Evolutionary conservation across 371 early-diverging fungal species (phyloP).

Genomic region (Mucor velutinosus): DNA sequence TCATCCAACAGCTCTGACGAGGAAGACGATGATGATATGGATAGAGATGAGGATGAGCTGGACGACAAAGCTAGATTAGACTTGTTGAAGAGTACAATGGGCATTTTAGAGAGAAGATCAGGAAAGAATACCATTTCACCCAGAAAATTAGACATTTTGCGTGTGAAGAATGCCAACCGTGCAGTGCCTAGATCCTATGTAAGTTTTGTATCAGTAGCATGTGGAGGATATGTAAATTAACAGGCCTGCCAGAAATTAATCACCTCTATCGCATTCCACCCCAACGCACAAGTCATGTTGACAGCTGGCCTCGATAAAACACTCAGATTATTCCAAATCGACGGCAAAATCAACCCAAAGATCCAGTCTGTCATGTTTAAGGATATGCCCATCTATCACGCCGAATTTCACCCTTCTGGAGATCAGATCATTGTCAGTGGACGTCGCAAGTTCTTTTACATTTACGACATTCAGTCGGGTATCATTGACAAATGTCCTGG

Average conservation of each 20-base stretch:
- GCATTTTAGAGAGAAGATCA: conserved; percentile 50
- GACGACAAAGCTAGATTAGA: conserved; percentile 47
- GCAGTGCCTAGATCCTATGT: conserved; percentile 24
- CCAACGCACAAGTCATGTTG: conserved; percentile 84
- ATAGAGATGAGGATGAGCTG: conserved; percentile 37
- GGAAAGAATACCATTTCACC: conserved; percentile 43
- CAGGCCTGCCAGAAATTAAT: conserved; percentile 55
- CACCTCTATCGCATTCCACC: conserved; percentile 86
- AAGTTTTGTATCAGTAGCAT: not conserved
- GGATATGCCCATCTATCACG: conserved; percentile 78
- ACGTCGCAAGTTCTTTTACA: conserved; percentile 75
- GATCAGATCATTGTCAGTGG: conserved; percentile 76
- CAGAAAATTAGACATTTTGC: conserved; percentile 61
- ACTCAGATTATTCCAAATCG: conserved; percentile 84
- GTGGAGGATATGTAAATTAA: not conserved
- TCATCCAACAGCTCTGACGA: conserved; percentile 43
- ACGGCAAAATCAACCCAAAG: conserved; percentile 89
- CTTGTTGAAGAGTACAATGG: conserved; percentile 55
- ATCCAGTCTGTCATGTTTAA: conserved; percentile 82
- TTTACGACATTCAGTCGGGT: conserved; percentile 84
- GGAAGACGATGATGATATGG: conserved; percentile 43
- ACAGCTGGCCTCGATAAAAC: conserved; percentile 87
- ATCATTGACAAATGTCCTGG: conserved; percentile 67
- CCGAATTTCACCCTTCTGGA: conserved; percentile 79
- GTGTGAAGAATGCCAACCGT: conserved; percentile 78